Base-by-base conservation (phyloP, 164 flowering plant genomes). In the Magnolia changhungtana region DNA sequence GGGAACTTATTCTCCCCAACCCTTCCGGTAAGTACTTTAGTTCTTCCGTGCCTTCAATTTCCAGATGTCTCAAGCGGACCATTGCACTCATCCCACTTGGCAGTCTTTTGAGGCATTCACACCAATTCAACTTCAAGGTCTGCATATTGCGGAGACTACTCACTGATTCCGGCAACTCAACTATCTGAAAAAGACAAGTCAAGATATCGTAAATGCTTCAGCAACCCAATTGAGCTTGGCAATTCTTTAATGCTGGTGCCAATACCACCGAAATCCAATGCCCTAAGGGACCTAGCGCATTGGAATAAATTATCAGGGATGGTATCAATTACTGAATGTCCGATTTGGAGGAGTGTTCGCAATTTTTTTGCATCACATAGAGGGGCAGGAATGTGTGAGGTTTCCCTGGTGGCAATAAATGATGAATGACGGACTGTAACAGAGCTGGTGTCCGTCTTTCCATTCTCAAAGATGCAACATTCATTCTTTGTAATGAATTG, bases 131-230 rank as follows among this genome's bases (percentile, higher is more conserved):
- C 82, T 61, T 61, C 23, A 61, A 20, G 21, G 75, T 58, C 11
- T 73, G 66, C 8, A 73, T 29, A 23, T 73, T 58, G 16, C 67
- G 29, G 50, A 29, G 74, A 18, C 16, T 37, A 31, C 74, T 13
- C 13, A 82, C 8, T 14, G 84, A 76, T 5, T 75, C 59, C 16
- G 88, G 79, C 50, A 77, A 24, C 61, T 51, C 20, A 23, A 31
- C 50, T 72, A 10, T 16, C 0, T 8, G 71, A 21, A 16, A 14
- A 0, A 50, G 70, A 71, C 24, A 77, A n/a, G 21, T 71, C 45
- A 8, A 77, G 61, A 58, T 77, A 72, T 71, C 74, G 71, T 18
- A 77, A 64, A 49, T 63, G 74, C 23, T 24, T 72, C 50, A 72
- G 63, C 16, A 50, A 63, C 19, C 13, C 69, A 49, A 77, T 29